phyloP scores from a whole-genome alignment of 192 early-diverging fungal genomes.

The Allomyces macrogynus region DNA sequence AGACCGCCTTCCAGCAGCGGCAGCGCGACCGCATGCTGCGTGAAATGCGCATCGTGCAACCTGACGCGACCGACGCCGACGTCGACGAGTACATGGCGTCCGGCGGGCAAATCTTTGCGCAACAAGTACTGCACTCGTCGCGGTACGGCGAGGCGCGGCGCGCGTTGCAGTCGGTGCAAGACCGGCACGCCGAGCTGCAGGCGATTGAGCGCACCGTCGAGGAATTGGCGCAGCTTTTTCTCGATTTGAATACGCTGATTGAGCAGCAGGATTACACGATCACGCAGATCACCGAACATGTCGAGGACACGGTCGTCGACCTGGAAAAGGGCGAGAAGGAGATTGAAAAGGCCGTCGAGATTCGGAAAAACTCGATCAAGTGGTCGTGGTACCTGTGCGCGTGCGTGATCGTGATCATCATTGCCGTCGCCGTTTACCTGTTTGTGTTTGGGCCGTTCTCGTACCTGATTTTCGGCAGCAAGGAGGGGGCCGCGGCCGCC shows the following conservation, averaged over 20 bases:
- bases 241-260: neutral
- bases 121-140: neutral
- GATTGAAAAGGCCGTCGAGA: neutral
- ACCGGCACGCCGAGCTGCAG: neutral
- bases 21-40: neutral
- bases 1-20: neutral
- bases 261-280: neutral
- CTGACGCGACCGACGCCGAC: neutral
- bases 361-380: neutral
- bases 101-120: neutral
- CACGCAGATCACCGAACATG: neutral
- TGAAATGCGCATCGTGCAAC: neutral
- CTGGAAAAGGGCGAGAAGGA: neutral
- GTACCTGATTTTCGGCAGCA: no score
- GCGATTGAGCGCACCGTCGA: neutral
- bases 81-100: neutral
- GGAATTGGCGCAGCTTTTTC: neutral
- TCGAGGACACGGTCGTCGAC: neutral
- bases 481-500: no score
- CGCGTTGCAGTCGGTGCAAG: neutral
- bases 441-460: neutral
- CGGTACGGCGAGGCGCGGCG: neutral
- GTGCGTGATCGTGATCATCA: neutral
- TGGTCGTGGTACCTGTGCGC: neutral
- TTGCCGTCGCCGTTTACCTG: neutral